A percentile compares a stretch with the other conserved stretches of the same genome.
Conservation (phyloP, 2,329 filamentous ascomycete genomes). For the Diaporthe nobilis region DNA sequence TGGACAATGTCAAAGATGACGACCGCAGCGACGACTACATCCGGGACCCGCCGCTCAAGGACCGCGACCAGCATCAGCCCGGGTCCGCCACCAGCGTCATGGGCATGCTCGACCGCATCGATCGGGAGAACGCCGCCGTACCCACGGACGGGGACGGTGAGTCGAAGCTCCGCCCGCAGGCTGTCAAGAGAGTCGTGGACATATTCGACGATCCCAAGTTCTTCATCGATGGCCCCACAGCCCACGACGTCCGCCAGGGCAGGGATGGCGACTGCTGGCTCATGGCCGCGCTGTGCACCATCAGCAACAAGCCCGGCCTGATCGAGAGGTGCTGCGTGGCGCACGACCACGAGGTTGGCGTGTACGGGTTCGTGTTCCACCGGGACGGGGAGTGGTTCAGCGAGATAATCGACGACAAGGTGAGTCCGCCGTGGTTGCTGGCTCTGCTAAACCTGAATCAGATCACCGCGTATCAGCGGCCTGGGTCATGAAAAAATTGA, state of each 20-base stretch:
- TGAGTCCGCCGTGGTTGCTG: slow-evolving; percentile 43
- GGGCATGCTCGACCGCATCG: slow-evolving; percentile 30
- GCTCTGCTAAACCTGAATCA: too few species aligned
- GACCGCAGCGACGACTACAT: slow-evolving; percentile 35
- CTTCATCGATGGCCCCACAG: slow-evolving; percentile 81
- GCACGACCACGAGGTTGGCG: slow-evolving; percentile 79
- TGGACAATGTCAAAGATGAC: slow-evolving; percentile 51
- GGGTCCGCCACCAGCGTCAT: slow-evolving; percentile 13
- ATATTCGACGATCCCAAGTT: slow-evolving; percentile 85
- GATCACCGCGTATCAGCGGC: background rate
- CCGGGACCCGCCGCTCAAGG: slow-evolving; percentile 45
- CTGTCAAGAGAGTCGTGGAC: slow-evolving; percentile 79
- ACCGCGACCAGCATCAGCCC: slow-evolving; percentile 43
- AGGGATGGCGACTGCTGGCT: slow-evolving; percentile 89
- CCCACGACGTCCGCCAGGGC: slow-evolving; percentile 85
- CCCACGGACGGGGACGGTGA: slow-evolving; percentile 38
- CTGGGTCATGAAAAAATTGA: background rate
- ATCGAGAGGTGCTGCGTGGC: slow-evolving; percentile 83
- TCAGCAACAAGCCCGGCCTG: slow-evolving; percentile 79
- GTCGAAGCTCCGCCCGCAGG: slow-evolving; percentile 57
- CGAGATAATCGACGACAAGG: slow-evolving; percentile 70
- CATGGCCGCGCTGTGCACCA: slow-evolving; percentile 82
- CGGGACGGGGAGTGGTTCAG: slow-evolving; percentile 82
- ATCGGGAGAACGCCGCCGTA: slow-evolving; percentile 12
- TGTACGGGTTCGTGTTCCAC: slow-evolving; percentile 89